phyloP scores from a whole-genome alignment of 768 basidiomycete species.

The Filobasidium floriforme region DNA sequence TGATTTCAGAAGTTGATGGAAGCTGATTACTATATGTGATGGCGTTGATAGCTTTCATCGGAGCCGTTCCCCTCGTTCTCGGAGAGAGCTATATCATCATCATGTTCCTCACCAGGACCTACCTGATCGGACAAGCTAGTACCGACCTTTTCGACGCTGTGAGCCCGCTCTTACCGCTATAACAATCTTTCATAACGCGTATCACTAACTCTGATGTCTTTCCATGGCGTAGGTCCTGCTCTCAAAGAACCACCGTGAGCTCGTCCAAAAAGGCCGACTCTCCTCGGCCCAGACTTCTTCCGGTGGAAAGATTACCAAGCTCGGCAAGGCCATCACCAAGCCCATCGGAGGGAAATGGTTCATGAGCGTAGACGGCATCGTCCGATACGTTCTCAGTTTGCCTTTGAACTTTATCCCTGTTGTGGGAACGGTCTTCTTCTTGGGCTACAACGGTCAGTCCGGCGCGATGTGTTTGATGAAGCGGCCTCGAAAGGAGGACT shows the following conservation, averaged over 20 bases:
- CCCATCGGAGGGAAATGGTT: slow-evolving; percentile 41
- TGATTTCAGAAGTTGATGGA: background rate
- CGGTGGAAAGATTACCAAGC: slow-evolving; percentile 47
- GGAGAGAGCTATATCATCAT: slow-evolving; percentile 49
- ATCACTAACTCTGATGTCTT: background rate
- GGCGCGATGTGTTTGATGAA: background rate
- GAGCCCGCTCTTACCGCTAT: slow-evolving; percentile 26
- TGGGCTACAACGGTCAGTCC: slow-evolving; percentile 41
- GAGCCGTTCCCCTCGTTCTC: slow-evolving; percentile 51
- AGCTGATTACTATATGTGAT: background rate
- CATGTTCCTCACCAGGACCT: slow-evolving; percentile 49
- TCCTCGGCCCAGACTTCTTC: slow-evolving; percentile 33
- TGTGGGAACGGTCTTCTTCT: slow-evolving; percentile 59
- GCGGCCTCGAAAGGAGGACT: background rate
- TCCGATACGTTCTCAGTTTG: slow-evolving; percentile 58
- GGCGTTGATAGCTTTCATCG: slow-evolving; percentile 47
- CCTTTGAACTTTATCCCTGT: slow-evolving; percentile 64
- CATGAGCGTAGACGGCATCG: slow-evolving; percentile 44
- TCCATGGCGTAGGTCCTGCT: slow-evolving; percentile 43
- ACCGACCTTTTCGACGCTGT: slow-evolving; percentile 52
- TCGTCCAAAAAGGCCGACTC: slow-evolving; percentile 48
- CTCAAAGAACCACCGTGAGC: slow-evolving; percentile 46
- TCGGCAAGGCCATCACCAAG: slow-evolving; percentile 51
- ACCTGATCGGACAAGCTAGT: slow-evolving; percentile 49
- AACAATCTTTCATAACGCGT: too few relatives aligned